Conservation (phyloP, 2,329 filamentous ascomycete species). For the Thelonectria blattea region DNA sequence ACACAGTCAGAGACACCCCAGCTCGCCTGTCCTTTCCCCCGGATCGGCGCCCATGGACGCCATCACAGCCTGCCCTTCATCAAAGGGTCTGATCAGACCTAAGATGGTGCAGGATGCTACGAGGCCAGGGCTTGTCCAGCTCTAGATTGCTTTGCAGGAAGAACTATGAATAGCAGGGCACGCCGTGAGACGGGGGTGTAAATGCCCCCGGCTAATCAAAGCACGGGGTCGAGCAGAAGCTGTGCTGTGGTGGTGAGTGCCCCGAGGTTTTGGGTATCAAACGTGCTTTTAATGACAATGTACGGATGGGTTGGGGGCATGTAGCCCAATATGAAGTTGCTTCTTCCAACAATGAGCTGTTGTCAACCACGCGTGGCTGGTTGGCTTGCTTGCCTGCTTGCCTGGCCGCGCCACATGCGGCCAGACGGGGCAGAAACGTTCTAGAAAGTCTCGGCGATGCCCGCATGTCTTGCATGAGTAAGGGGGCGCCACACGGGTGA, state of each 20-base stretch:
- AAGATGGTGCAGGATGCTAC: neutral
- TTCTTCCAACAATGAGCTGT: neutral
- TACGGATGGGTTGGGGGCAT: no score
- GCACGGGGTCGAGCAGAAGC: constrained; percentile 9
- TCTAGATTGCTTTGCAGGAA: neutral
- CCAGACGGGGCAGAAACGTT: neutral
- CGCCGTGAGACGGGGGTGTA: neutral
- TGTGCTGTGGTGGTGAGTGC: constrained; percentile 5
- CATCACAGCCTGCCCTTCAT: neutral
- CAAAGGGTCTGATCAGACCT: constrained; percentile 1
- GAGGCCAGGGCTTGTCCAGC: neutral
- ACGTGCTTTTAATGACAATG: no score
- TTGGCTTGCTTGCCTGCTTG: neutral
- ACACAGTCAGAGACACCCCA: neutral
- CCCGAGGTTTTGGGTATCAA: neutral
- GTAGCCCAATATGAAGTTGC: neutral
- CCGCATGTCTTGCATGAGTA: neutral
- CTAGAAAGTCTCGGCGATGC: constrained; percentile 8
- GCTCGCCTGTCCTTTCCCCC: constrained; percentile 14
- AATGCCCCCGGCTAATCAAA: constrained; percentile 11
- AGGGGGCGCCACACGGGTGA: neutral
- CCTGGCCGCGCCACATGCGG: neutral
- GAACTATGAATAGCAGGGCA: constrained; percentile 9
- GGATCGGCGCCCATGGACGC: constrained; percentile 10
- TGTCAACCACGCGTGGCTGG: neutral